Evolutionary conservation across 345 rosid species (phyloP).

Genomic region (Syzygium jambos): DNA sequence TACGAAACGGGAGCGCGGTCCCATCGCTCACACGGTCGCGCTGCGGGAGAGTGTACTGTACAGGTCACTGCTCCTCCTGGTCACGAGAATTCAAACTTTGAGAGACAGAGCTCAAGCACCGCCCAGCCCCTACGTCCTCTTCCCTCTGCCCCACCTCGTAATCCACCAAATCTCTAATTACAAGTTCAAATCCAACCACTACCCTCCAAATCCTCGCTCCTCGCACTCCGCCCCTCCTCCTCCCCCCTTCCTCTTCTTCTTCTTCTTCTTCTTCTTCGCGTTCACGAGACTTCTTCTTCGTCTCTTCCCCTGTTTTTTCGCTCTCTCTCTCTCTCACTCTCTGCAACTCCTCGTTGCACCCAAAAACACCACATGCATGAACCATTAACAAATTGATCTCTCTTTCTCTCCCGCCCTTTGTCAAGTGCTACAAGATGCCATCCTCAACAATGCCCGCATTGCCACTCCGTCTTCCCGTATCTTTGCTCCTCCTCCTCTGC

Average conservation of each 20-base stretch:
- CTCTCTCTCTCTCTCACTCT: background rate
- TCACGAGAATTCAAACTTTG: slow-evolving; percentile 2
- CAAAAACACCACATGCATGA: background rate
- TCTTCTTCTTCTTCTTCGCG: slow-evolving; percentile 12
- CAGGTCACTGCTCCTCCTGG: background rate
- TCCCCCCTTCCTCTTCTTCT: background rate
- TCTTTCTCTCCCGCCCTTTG: background rate
- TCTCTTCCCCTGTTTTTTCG: background rate
- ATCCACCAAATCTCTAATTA: background rate
- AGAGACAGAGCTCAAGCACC: background rate
- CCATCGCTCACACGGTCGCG: background rate
- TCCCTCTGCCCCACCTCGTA: background rate
- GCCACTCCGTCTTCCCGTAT: background rate
- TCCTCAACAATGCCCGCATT: background rate
- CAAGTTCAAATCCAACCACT: background rate
- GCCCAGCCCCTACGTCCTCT: background rate
- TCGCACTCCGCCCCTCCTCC: background rate
- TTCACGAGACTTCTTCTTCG: background rate
- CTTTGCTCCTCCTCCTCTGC: background rate
- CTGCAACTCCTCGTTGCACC: slow-evolving; percentile 71
- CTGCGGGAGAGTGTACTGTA: background rate
- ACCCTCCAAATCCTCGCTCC: background rate
- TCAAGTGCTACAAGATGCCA: background rate
- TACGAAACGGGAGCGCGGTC: background rate
- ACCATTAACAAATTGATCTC: background rate